Evolutionary conservation across 805 yeast species (phyloP), one percentile per base, ranked within the genome.

Genomic region (Debaryomyces tyrocola): DNA sequence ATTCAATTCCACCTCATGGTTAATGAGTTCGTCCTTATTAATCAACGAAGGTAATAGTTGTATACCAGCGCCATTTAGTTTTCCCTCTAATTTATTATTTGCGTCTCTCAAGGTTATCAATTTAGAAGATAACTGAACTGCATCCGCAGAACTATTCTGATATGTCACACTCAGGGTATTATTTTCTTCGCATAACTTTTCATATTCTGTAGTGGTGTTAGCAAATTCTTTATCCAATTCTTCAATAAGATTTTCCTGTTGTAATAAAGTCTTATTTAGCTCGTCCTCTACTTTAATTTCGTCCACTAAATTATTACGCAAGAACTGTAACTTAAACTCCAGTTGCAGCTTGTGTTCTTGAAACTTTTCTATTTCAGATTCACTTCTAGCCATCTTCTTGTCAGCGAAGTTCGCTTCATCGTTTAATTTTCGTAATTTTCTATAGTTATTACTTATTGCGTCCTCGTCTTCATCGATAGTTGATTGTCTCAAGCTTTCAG

Each of bases 51-150:
- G 77, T 20, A 73, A 55, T 1, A 63, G 46, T 20, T 55, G 58
- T 53, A 64, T 61, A 2, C 77, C 77, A 1, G 70, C 68, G 0
- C 73, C 72, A 33, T 56, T 55, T 4, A 64, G 36, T 46, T 66
- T 66, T 10, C 35, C 34, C 11, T 50, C 52, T 4, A 69, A 51
- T 34, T 45, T 47, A 0, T 15, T 27, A 36, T 61, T 59, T 20
- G 51, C 54, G 2, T 52, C 58, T 38, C 58, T 62, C 5, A 60
- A 47, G 6, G 43, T 44, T 4, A 42, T 50, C 6, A 70, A 49
- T 36, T 52, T 52, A 1, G 48, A 48, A 3, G 70, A 59, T 10
- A 60, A 50, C 33, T 58, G 60, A 1, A 64, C 69, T 1, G 77
- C 76, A 27, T 58, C 63, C 0, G 63, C 48, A 1, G 75, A 70